Percentiles rank a stretch among this genome's conserved stretches.
phyloP scores from a whole-genome alignment of 2,329 filamentous ascomycete species.

The Ceratocystis papillata region DNA sequence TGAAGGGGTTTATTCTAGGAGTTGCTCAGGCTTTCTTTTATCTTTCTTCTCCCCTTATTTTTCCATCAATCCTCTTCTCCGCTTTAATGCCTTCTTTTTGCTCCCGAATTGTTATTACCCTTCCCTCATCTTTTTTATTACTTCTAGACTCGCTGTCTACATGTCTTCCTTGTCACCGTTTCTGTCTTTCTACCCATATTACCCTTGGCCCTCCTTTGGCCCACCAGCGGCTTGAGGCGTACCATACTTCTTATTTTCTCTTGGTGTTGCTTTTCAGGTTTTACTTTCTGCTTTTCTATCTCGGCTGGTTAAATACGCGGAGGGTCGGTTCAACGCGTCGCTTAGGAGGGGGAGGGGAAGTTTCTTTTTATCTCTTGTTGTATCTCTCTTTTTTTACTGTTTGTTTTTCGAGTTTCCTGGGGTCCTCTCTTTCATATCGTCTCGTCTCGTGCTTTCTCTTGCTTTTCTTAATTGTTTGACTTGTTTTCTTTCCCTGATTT shows the following conservation, averaged over 20 bases:
- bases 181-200: not conserved
- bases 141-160: constrained; percentile 10
- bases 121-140: constrained; percentile 1
- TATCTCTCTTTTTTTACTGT: not conserved
- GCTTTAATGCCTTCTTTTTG: not conserved
- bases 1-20: constrained; percentile 5
- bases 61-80: not conserved
- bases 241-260: not conserved
- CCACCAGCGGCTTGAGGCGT: not conserved
- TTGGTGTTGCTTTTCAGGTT: not conserved
- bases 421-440: too few relatives aligned
- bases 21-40: not conserved
- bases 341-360: not conserved
- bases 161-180: not conserved
- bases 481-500: too few relatives aligned
- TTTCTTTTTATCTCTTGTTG: not conserved
- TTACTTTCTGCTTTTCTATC: not conserved
- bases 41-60: constrained; percentile 4
- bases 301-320: not conserved
- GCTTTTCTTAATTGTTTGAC: not conserved
- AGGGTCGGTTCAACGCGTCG: not conserved
- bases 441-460: not conserved
- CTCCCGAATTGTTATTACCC: not conserved
- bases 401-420: too few relatives aligned
- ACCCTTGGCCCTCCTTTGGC: not conserved